Evolutionary conservation across 2,329 filamentous ascomycete species (phyloP), one percentile per base, ranked within the genome.

Genomic region (Claviceps sp.): DNA sequence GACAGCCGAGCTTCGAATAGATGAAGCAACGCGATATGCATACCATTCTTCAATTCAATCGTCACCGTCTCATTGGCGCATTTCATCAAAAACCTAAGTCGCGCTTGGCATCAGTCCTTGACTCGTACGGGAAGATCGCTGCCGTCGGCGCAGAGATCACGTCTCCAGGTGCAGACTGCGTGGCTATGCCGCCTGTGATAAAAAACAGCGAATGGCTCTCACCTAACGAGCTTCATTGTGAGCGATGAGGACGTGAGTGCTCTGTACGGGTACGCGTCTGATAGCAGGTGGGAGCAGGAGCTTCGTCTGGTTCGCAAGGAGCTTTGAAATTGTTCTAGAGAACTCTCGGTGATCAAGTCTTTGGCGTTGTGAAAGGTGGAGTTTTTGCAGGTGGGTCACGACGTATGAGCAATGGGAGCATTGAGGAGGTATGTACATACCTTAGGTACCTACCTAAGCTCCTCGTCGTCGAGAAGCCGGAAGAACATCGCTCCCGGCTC

Each of bases 11-110:
- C 16, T 13, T 47, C 30, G 16, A n/a, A 19, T 22, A 4, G 10
- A 4, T 42, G 8, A 13, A 42, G 6, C 17, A 13, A 22, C 8
- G 40, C 40, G 19, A 22, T 11, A 42, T 42, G 17, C 30, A 37
- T 75, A 93, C 90, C 93, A 80, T 97, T 97, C 72, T 98, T 98
- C 61, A 98, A 78, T 72, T 98, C 93, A 70, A 98, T 87, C 46
- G 91, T 97, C 64, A 97, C 93, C 64, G 93, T 95, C 76, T 98
- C 93, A 71, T 96, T 97, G 71, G 87, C 84, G 72, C 91, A 97
- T 78, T 98, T 98, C 91, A 97, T 97, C 62, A 98, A 77, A 71
- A 98, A 98, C 69, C 93, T 97, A 70, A 34, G 49, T 50, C 42
- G n/a, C 48, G 51, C 42, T 16, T 30, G 39, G 4, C 17, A 43